Conservation (phyloP, 768 basidiomycete species). For the Kockovaella imperatae region DNA sequence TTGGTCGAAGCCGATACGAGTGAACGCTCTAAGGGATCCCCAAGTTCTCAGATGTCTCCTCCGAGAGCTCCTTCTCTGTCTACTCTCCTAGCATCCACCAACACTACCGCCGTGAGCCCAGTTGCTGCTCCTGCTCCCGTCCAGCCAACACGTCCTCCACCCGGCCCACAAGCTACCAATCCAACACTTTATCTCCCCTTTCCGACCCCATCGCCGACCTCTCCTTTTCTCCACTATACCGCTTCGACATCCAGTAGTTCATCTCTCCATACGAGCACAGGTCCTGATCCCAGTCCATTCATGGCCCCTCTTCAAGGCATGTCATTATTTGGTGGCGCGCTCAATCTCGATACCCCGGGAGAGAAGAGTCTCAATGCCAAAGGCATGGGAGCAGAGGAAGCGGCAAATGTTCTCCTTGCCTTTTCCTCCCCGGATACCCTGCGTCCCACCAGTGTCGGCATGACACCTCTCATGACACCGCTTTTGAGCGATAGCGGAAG, state of each 20-base stretch:
- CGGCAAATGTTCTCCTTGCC: conserved; percentile 35
- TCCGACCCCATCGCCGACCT: conserved; percentile 39
- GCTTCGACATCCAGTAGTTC: conserved; percentile 7
- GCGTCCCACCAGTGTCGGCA: conserved; percentile 13
- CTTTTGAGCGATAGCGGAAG: not conserved
- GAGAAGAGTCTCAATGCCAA: not conserved
- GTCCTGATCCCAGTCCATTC: conserved; percentile 37
- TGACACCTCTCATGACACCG: conserved; percentile 6
- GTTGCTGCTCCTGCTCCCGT: conserved; percentile 1
- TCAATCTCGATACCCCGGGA: conserved; percentile 7
- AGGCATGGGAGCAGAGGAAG: conserved; percentile 28
- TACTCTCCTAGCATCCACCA: conserved; percentile 13
- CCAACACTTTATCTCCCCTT: conserved; percentile 36
- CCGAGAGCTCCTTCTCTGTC: conserved; percentile 7
- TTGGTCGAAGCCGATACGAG: too few relatives aligned
- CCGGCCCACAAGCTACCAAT: conserved; percentile 24
- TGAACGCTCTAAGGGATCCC: too few relatives aligned
- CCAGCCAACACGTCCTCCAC: conserved; percentile 11
- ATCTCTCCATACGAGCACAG: conserved; percentile 4
- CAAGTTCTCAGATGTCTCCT: too few relatives aligned
- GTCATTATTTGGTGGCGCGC: conserved; percentile 31
- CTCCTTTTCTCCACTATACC: conserved; percentile 28
- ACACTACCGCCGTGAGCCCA: too few relatives aligned
- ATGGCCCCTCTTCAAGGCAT: conserved; percentile 32
- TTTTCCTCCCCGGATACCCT: conserved; percentile 37